Evolutionary conservation across 495 filamentous ascomycete genomes (phyloP).

Genomic region (Talaromyces wortmannii): DNA sequence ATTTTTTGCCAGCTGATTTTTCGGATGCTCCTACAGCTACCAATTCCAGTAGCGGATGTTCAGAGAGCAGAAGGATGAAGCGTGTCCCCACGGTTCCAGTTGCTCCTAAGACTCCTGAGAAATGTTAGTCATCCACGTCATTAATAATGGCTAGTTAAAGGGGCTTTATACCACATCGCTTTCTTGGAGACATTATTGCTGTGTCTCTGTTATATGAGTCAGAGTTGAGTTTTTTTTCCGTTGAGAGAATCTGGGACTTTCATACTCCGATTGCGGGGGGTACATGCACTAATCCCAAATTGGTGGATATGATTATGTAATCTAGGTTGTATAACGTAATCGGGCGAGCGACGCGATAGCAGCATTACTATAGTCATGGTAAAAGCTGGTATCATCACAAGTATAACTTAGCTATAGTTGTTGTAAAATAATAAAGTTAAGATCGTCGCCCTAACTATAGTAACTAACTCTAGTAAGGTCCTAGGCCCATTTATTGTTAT

Average conservation of each 20-base stretch:
- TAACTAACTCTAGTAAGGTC: neutral
- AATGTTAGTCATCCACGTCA: slow-evolving; percentile 12
- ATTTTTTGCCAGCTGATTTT: slow-evolving; percentile 33
- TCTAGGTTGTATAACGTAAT: too few species aligned
- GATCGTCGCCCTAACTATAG: neutral
- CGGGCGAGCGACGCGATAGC: neutral
- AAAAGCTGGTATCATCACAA: neutral
- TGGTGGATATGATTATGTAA: too few species aligned
- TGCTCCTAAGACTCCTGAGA: slow-evolving; percentile 31
- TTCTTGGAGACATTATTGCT: too few species aligned
- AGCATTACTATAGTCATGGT: neutral
- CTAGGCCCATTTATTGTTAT: neutral
- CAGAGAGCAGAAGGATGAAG: slow-evolving; percentile 34
- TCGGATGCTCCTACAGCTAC: slow-evolving; percentile 30
- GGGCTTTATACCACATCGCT: too few species aligned
- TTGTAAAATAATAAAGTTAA: neutral
- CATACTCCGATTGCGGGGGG: too few species aligned
- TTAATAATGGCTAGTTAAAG: too few species aligned
- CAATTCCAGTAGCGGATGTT: slow-evolving; percentile 32
- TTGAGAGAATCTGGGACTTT: too few species aligned
- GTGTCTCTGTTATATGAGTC: too few species aligned
- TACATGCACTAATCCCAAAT: too few species aligned
- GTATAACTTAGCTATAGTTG: neutral
- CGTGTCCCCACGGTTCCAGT: slow-evolving; percentile 36
- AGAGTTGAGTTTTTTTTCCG: too few species aligned